Conservation (phyloP, 2,329 filamentous ascomycete species). For the Trichoderma koningii region DNA sequence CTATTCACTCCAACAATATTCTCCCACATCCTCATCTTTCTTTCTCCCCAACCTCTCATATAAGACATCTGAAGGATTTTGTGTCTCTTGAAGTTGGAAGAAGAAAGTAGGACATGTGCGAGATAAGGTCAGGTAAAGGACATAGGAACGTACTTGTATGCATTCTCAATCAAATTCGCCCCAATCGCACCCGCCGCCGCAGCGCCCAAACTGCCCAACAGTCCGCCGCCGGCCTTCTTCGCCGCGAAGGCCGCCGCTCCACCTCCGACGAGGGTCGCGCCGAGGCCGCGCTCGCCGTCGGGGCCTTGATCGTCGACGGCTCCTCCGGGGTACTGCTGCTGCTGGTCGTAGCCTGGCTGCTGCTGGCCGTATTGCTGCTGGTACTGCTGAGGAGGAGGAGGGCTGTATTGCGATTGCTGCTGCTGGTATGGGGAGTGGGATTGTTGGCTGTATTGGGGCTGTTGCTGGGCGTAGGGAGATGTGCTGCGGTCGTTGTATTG, state of each 20-base stretch:
- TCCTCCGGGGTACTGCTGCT: conserved; percentile 28
- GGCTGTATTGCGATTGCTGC: neutral
- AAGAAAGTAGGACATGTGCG: neutral
- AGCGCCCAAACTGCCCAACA: conserved; percentile 54
- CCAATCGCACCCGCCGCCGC: conserved; percentile 56
- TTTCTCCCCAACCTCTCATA: neutral
- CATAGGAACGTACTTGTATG: conserved; percentile 38
- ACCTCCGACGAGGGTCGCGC: conserved; percentile 55
- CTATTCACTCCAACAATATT: neutral
- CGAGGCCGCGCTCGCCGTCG: conserved; percentile 56
- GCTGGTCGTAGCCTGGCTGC: conserved; percentile 25
- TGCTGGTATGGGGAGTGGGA: conserved; percentile 11
- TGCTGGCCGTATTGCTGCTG: conserved; percentile 33
- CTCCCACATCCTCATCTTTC: too few species aligned
- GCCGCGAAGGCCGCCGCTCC: conserved; percentile 57
- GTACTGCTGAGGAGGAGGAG: conserved; percentile 24
- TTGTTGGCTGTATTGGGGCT: conserved; percentile 29
- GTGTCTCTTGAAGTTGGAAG: too few species aligned
- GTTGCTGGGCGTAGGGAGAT: conserved; percentile 28
- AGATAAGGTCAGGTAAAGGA: neutral
- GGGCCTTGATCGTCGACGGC: conserved; percentile 34
- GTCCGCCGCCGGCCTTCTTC: conserved; percentile 55
- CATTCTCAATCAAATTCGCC: conserved; percentile 54
- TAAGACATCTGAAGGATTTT: too few species aligned
- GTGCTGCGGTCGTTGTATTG: conserved; percentile 27